These are phyloP conservation scores for Diplotaxis tenuifolia DNA, from an alignment of 345 rosid species.

Conservation along the genomic window DNA sequence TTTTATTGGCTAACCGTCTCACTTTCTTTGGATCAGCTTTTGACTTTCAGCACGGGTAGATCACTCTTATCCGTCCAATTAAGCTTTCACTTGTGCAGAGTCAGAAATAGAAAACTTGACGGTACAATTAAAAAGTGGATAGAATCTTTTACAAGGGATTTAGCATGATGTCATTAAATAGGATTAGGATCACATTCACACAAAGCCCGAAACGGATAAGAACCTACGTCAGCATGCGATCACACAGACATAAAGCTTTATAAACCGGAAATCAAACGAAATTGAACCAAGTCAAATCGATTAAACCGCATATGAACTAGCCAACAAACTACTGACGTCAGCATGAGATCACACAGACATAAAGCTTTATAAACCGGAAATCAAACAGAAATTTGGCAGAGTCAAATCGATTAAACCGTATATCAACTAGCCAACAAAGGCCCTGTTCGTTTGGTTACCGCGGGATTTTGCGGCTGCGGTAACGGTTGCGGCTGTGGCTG, in stretches of 20 bases:
- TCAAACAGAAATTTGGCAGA: background rate
- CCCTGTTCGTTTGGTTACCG: too few species aligned
- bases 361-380: background rate
- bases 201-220: background rate
- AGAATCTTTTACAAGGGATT: background rate
- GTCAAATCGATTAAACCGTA: background rate
- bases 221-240: background rate
- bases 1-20: background rate
- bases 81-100: background rate
- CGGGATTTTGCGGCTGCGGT: too few species aligned
- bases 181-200: background rate
- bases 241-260: background rate
- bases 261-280: background rate
- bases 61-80: background rate
- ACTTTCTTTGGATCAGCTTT: background rate
- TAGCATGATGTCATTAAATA: background rate
- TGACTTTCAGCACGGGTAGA: constrained; percentile 8
- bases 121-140: background rate
- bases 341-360: background rate
- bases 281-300: background rate
- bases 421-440: background rate
- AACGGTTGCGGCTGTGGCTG: too few species aligned
- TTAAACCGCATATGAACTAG: background rate
- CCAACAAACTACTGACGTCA: background rate
- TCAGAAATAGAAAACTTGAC: too few species aligned